A percentile compares a stretch with the other conserved stretches of the same genome.
These are phyloP conservation scores for Citrullus colocynthis DNA, from an alignment of 306 rosid species.

Conservation along the genomic window DNA sequence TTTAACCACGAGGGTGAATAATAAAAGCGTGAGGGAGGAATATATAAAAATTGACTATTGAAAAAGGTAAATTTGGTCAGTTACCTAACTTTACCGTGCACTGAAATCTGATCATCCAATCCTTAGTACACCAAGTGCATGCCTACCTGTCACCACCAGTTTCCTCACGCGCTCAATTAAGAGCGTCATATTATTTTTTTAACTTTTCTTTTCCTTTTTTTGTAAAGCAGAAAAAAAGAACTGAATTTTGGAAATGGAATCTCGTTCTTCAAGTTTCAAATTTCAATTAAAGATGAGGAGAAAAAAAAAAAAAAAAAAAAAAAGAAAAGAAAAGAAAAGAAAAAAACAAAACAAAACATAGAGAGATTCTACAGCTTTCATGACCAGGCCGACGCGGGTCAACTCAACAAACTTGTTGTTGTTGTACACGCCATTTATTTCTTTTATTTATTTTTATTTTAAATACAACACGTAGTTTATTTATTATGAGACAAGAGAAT, in stretches of 20 bases:
- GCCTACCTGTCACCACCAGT: background rate
- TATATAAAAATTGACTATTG: background rate
- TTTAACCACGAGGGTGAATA: background rate
- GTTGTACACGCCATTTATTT: background rate
- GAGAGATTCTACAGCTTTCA: background rate
- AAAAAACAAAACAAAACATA: background rate
- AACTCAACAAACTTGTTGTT: background rate
- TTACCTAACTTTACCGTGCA: background rate
- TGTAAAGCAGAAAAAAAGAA: background rate
- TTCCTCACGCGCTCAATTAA: background rate
- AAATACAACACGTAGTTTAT: background rate
- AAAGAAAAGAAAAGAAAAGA: background rate
- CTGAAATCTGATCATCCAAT: background rate
- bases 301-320: background rate
- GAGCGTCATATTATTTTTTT: background rate
- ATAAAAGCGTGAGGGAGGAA: background rate
- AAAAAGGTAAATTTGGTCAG: background rate
- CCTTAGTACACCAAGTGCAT: background rate
- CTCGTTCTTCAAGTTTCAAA: background rate
- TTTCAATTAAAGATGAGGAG: background rate
- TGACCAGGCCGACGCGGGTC: background rate
- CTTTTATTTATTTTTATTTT: background rate
- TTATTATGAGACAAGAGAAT: background rate
- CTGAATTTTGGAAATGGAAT: background rate
- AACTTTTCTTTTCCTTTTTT: too few species aligned